Conservation (phyloP, 805 yeast genomes). For the Ogataea haglerorum region DNA sequence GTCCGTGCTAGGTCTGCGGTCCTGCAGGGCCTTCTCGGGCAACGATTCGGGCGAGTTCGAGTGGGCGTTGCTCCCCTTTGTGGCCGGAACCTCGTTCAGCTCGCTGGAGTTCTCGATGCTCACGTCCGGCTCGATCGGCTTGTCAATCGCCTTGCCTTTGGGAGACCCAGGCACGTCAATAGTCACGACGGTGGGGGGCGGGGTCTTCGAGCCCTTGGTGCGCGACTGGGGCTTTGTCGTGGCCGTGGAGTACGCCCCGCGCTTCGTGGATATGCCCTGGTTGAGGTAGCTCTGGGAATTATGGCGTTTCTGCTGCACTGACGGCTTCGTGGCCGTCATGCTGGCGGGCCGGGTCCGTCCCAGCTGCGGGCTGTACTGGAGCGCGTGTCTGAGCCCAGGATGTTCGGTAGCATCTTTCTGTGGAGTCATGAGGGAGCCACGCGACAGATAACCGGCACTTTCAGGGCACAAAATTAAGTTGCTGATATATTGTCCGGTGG, state of each 20-base stretch:
- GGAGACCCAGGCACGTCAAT: constrained; percentile 28
- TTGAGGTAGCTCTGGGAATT: constrained; percentile 28
- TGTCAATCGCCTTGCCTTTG: constrained; percentile 17
- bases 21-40: constrained; percentile 15
- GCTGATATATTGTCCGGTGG: neutral
- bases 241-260: constrained; percentile 18
- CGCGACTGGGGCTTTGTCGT: constrained; percentile 4
- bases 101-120: constrained; percentile 27
- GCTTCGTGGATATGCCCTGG: constrained; percentile 22
- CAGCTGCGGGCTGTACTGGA: constrained; percentile 1
- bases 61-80: constrained; percentile 14
- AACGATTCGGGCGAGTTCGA: constrained; percentile 26
- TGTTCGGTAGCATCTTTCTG: constrained; percentile 4
- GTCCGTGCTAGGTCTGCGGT: constrained; percentile 27
- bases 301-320: constrained; percentile 30
- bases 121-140: constrained; percentile 24
- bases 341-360: constrained; percentile 17
- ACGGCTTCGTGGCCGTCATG: constrained; percentile 18
- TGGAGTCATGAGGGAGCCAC: constrained; percentile 3
- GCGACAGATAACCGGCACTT: neutral
- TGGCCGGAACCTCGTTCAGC: constrained; percentile 19
- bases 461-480: neutral
- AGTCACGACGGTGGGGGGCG: constrained; percentile 21
- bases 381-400: constrained; percentile 1
- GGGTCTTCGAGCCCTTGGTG: constrained; percentile 16